phyloP scores from a whole-genome alignment of 352 stramenopile species.

The Globisporangium mamillatum region DNA sequence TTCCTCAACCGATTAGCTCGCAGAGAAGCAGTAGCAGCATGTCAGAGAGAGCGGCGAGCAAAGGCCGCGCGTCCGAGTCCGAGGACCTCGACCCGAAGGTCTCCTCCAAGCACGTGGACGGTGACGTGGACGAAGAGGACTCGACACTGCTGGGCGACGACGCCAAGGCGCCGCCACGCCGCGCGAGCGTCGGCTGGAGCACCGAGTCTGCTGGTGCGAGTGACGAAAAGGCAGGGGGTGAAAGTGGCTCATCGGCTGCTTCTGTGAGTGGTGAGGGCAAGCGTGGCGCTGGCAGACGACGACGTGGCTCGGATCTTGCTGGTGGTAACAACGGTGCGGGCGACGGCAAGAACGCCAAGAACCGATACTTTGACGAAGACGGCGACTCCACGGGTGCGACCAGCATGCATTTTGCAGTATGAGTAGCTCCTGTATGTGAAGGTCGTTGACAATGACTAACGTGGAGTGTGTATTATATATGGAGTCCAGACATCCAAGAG shows the following conservation, averaged over 20 bases:
- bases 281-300: conserved; percentile 40
- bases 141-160: conserved; percentile 37
- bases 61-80: conserved; percentile 2
- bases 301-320: conserved; percentile 47
- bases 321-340: conserved; percentile 5
- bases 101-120: conserved; percentile 14
- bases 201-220: conserved; percentile 28
- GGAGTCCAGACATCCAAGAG: conserved; percentile 59
- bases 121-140: conserved; percentile 50
- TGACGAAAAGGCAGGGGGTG: conserved; percentile 25
- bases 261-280: conserved; percentile 35
- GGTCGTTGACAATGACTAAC: neutral
- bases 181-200: conserved; percentile 64
- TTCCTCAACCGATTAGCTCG: neutral
- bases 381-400: conserved; percentile 48
- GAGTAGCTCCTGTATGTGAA: too few species aligned
- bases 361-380: conserved; percentile 76
- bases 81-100: conserved; percentile 10
- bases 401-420: neutral
- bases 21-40: neutral
- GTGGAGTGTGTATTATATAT: neutral
- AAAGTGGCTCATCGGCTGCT: neutral
- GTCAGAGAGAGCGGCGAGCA: conserved; percentile 4
- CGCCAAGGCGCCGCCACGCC: conserved; percentile 44
- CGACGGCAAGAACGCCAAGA: conserved; percentile 47